Evolutionary conservation across 2,329 filamentous ascomycete species (phyloP), one percentile per base, ranked within the genome.

Genomic region (Grosmannia huntii): DNA sequence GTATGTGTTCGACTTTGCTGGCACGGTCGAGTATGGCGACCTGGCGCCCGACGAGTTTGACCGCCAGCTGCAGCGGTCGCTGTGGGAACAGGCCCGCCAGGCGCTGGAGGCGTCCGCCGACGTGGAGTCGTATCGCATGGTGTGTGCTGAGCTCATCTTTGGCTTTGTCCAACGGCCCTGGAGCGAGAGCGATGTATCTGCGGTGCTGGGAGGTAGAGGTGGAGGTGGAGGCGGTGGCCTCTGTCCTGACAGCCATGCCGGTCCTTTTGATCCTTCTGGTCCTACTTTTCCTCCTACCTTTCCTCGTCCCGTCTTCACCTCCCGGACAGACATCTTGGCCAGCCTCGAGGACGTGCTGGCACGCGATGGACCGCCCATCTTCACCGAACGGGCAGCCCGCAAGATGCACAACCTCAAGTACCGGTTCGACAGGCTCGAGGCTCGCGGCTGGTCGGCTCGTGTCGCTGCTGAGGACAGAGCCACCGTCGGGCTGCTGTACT

Each of bases 401-500:
- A 72, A 72, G 60, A 70, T 72, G 57, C 69, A 71, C 58, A 64
- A 66, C 4, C 66, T 74, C 50, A 73, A 72, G 62, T 67, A 65
- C 38, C 66, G 66, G 25, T 69, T 68, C 16, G 70, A 72, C 25
- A 62, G 57, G 36, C 56, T 62, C 41, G 61, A 61, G 52, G 21
- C 59, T 19, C 56, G 19, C 16, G 7, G 57, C 12, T 57, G 33
- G n/a, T 23, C 33, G 23, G 16, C 11, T 19, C 31, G n/a, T 11
- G 10, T 19, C 28, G 10, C 5, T 10, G 31, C 54, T 4, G 62
- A 64, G 27, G 69, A 73, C 5, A 65, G 66, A 7, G 65, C 73
- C 12, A 82, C 80, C 0, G 70, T 83, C 28, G 72, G 77, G 14
- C 67, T 83, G 12, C 64, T 83, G 2, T 82, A 78, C 63, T 83